phyloP scores from a whole-genome alignment of 108 stramenopile genomes.

The Asterionellopsis glacialis region DNA sequence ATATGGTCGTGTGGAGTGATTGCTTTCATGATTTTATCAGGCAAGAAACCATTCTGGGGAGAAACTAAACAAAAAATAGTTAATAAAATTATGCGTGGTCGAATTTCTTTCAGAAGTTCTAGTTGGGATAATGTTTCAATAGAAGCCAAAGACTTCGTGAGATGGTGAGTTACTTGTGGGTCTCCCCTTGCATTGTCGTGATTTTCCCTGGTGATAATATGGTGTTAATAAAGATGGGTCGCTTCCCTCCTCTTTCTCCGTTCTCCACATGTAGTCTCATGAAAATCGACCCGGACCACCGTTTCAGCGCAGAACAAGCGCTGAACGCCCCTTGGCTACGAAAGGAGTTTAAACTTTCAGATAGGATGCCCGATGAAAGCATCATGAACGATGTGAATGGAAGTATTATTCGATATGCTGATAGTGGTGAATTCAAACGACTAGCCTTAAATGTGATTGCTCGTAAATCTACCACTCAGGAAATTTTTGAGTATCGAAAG shows the following conservation, averaged over 20 bases:
- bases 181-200: no score
- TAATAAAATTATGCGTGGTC: slow-evolving; percentile 29
- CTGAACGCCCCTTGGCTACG: slow-evolving; percentile 51
- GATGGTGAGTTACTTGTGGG: background rate
- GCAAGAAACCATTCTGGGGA: slow-evolving; percentile 58
- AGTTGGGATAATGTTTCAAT: slow-evolving; percentile 50
- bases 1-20: slow-evolving; percentile 61
- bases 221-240: no score
- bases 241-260: no score
- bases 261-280: slow-evolving; percentile 6
- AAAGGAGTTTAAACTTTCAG: background rate
- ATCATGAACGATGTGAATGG: slow-evolving; percentile 20
- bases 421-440: slow-evolving; percentile 52
- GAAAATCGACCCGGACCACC: slow-evolving; percentile 47
- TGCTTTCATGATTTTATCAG: slow-evolving; percentile 50
- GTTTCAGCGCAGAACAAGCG: slow-evolving; percentile 52
- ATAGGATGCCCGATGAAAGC: background rate
- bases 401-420: slow-evolving; percentile 40
- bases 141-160: slow-evolving; percentile 65
- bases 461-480: slow-evolving; percentile 50
- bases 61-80: slow-evolving; percentile 25
- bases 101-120: slow-evolving; percentile 21
- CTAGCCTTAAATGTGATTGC: slow-evolving; percentile 77
- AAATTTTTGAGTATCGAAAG: slow-evolving; percentile 68
- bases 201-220: no score